Evolutionary conservation across 176 grass and related monocot species (phyloP).

Genomic region (Oryza rufipogon): DNA sequence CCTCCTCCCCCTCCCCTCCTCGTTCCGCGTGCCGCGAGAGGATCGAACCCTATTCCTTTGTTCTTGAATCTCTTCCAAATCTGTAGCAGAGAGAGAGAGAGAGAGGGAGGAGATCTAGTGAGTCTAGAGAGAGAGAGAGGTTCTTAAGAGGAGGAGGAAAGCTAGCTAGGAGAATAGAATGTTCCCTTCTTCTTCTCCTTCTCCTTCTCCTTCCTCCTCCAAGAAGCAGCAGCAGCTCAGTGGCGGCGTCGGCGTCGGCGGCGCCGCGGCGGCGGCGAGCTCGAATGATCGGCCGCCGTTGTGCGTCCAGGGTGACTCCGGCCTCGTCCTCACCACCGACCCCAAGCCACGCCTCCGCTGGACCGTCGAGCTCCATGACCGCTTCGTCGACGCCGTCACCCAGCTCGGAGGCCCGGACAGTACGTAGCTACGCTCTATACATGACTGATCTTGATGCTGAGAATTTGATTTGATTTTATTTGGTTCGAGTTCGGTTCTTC

Average conservation of each 20-base stretch:
- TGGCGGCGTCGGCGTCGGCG: constrained; percentile 35
- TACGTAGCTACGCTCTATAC: constrained; percentile 29
- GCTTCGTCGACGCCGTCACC: constrained; percentile 90
- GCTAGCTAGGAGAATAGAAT: constrained; percentile 58
- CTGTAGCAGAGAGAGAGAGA: constrained; percentile 55
- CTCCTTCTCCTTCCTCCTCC: constrained; percentile 67
- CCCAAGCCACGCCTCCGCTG: constrained; percentile 96
- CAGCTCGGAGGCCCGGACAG: constrained; percentile 95
- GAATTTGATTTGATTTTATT: constrained; percentile 11
- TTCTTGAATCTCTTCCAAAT: constrained; percentile 96
- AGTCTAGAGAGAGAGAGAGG: constrained; percentile 55
- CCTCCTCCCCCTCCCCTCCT: constrained; percentile 37
- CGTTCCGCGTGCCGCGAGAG: constrained; percentile 40
- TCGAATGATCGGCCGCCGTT: constrained; percentile 65
- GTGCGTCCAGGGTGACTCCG: constrained; percentile 87
- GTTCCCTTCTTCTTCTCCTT: constrained; percentile 85
- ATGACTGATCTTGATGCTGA: neutral
- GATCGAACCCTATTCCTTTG: constrained; percentile 96
- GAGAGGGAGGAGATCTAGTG: constrained; percentile 46
- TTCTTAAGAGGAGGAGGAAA: constrained; percentile 51
- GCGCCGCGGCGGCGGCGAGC: constrained; percentile 34
- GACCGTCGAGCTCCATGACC: constrained; percentile 96
- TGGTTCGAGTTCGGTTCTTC: neutral
- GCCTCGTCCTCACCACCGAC: constrained; percentile 97
- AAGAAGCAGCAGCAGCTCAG: constrained; percentile 58